Base-by-base conservation (phyloP, 306 rosid genomes). In the Dalbergia cochinchinensis region DNA sequence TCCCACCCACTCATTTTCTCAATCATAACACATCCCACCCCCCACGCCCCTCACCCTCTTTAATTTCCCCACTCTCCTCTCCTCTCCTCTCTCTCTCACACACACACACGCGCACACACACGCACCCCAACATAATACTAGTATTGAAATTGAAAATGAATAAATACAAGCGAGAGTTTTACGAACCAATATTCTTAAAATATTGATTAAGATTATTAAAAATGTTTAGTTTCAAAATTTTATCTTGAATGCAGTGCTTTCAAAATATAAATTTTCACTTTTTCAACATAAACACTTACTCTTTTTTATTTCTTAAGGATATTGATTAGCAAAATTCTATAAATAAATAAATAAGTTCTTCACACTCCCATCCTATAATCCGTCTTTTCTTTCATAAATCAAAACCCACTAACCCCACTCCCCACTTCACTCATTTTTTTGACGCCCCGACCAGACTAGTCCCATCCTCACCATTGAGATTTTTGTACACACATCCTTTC, bases 1-100 rank as follows among this genome's bases (percentile, higher is more conserved):
- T 95, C 90, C 93, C 91, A 90, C 97, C 97, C 99, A 95, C 98
- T 95, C 95, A 90, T 92, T 94, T 91, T 81, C 84, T 88, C 92
- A 91, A 92, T 95, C 97, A 92, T 90, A 82, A 84, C 88, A 45
- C 88, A 16, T 55, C 83, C 50, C 50, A 10, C 8, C 50, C 14
- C 15, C 16, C 3, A 2, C 54, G 0, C 11, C n/a, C 63, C 47
- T 45, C 31, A 26, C 19, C 16, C 50, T 44, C 34, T 20, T 53
- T 53, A 53, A 47, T 9, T 70, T 34, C 80, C 83, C 79, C 89
- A 74, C 87, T 80, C 88, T 77, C 89, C 31, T 37, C 82, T 76
- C 14, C 71, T 10, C 1, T 66, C 64, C 57, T 10, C 1, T 66
- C 64, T 48, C 69, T 74, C 22, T 71, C 78, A 35, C 72, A 16